Base-by-base conservation (phyloP, 2,329 filamentous ascomycete genomes). In the Westerdykella aurantiaca region DNA sequence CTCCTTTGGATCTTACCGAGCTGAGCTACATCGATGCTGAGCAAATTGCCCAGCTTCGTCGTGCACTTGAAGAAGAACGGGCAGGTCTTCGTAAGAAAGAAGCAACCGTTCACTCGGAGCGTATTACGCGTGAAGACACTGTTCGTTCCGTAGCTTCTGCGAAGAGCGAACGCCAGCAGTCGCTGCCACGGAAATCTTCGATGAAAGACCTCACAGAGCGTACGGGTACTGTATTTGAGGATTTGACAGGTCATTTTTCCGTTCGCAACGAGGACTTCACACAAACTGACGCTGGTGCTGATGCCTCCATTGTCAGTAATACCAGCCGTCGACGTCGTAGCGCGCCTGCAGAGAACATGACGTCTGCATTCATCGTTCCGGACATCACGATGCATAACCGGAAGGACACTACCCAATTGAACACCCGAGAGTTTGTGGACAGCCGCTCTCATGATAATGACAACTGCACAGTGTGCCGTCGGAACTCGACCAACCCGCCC, bases 321-420 rank as follows among this genome's bases (percentile, higher is more conserved):
- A 70, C 72, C 25, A 71, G 71, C 41, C 72, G 72, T 9, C 73
- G 76, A 39, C 75, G 73, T 37, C 73, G 71, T 22, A 72, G 69
- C 33, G 66, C 66, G 31, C 67, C 69, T 12, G 69, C 72, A 21
- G 78, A 81, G 45, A 35, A 35, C 33, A 76, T 80, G 75, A 83
- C 80, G 5, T 83, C 79, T 3, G 80, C 78, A 5, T 82, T 82
- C 57, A 82, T 83, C 49, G 64, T 83, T 5, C 79, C 79, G 10
- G 80, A 83, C 51, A 80, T 83, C 52, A 82, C 79, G 16, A 64
- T 82, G 37, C 57, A 60, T 57, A 57, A 52, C 12, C 48, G 50
- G 21, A 60, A 60, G 38, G 53, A 59, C 18, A 49, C 56, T 34
- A 55, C 45, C 5, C 50, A 54, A 31, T 45, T 53, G 34, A 49